Evolutionary conservation across 2,329 filamentous ascomycete genomes (phyloP).

Genomic region (Bipolaris zeicola): DNA sequence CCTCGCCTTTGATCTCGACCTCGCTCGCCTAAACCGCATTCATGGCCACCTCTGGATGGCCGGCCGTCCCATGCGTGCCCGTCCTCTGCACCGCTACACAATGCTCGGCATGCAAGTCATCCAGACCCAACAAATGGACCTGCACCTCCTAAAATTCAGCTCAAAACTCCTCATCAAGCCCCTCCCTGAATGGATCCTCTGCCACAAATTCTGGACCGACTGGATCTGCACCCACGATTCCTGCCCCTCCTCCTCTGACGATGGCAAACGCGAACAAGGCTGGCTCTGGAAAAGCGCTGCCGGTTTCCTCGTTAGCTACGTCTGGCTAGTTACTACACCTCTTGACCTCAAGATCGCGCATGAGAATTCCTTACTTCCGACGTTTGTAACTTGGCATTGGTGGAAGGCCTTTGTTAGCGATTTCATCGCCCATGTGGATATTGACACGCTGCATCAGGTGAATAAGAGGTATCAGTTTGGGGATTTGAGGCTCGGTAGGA

Average conservation of each 20-base stretch:
- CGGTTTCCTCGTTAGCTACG: slow-evolving; percentile 43
- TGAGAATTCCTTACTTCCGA: slow-evolving; percentile 35
- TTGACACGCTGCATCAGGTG: slow-evolving; percentile 42
- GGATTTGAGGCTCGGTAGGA: slow-evolving; percentile 41
- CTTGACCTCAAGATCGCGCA: slow-evolving; percentile 44
- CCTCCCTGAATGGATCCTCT: slow-evolving; percentile 41
- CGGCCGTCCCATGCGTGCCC: slow-evolving; percentile 44
- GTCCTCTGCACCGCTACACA: slow-evolving; percentile 44
- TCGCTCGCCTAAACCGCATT: slow-evolving; percentile 40
- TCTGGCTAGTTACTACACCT: slow-evolving; percentile 44
- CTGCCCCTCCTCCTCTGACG: slow-evolving; percentile 2
- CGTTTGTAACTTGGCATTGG: slow-evolving; percentile 41
- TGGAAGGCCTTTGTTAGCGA: slow-evolving; percentile 42
- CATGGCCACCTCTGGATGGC: slow-evolving; percentile 47
- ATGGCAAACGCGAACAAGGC: background rate
- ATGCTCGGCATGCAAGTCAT: slow-evolving; percentile 43
- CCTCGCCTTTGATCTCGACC: slow-evolving; percentile 37
- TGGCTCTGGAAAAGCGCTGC: slow-evolving; percentile 25
- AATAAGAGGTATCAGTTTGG: slow-evolving; percentile 47
- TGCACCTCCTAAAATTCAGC: slow-evolving; percentile 44
- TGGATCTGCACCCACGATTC: slow-evolving; percentile 22
- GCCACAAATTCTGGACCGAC: slow-evolving; percentile 38
- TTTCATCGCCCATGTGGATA: slow-evolving; percentile 34
- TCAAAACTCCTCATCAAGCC: slow-evolving; percentile 42
- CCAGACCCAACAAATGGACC: slow-evolving; percentile 44